Evolutionary conservation across 192 early-diverging fungal species (phyloP).

Genomic region (Globomyces pollinis-pini): DNA sequence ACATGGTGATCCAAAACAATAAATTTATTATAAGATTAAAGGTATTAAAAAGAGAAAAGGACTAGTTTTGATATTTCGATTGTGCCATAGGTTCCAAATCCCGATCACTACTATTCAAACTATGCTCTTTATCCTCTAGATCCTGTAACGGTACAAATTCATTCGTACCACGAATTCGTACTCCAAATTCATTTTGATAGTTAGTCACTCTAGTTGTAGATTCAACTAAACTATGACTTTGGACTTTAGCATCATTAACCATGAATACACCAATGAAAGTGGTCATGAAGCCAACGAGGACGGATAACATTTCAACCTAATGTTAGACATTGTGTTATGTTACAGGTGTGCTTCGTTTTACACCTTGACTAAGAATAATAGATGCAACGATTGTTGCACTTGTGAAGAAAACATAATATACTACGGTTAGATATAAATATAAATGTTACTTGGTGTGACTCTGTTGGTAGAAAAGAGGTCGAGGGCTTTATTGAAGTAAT

Average conservation of each 20-base stretch:
- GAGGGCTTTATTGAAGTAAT: conserved; percentile 97
- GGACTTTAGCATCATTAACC: conserved; percentile 41
- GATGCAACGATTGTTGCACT: conserved; percentile 88
- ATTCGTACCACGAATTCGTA: not conserved
- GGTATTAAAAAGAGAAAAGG: too few relatives aligned
- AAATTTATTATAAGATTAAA: too few relatives aligned
- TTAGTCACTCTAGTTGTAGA: not conserved
- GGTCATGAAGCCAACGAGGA: conserved; percentile 84
- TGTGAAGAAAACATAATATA: conserved; percentile 96
- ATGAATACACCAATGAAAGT: conserved; percentile 91
- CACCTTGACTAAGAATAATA: conserved; percentile 78
- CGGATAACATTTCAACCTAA: conserved; percentile 63
- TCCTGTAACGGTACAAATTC: conserved; percentile 5
- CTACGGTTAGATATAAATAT: conserved; percentile 45
- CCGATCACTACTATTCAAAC: too few relatives aligned
- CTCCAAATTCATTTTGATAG: not conserved
- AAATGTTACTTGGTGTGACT: conserved; percentile 45
- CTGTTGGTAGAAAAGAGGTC: conserved; percentile 84
- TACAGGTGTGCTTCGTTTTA: conserved; percentile 40
- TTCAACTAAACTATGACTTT: not conserved
- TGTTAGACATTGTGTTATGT: not conserved
- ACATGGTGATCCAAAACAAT: too few relatives aligned
- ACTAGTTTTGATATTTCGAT: too few relatives aligned
- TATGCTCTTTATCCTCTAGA: too few relatives aligned
- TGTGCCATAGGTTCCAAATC: too few relatives aligned